Percentiles rank a stretch among this genome's conserved stretches.
Conservation (phyloP, 1,139 yeast genomes). For the Ashbya aceris region DNA sequence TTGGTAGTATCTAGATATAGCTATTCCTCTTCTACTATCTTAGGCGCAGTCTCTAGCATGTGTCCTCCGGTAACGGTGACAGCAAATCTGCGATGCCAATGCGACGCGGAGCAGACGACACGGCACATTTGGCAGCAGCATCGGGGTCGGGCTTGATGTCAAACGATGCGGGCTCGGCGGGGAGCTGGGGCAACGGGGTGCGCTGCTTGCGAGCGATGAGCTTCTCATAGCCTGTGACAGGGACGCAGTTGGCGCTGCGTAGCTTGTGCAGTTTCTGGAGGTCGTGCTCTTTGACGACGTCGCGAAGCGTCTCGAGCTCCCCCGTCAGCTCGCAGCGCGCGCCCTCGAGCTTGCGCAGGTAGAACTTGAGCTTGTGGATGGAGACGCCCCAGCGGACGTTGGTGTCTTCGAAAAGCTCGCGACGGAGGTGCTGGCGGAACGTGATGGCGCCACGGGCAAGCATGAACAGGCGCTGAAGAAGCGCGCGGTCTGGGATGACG, state of each 20-base stretch:
- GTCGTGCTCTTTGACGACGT: constrained; percentile 11
- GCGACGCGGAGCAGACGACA: background rate
- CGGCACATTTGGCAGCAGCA: no score
- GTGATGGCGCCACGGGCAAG: constrained; percentile 20
- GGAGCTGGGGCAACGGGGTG: no score
- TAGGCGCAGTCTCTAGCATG: background rate
- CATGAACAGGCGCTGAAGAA: constrained; percentile 24
- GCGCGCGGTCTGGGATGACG: constrained; percentile 36
- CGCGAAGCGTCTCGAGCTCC: constrained; percentile 27
- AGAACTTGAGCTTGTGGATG: constrained; percentile 31
- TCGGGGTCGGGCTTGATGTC: no score
- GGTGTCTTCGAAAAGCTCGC: constrained; percentile 16
- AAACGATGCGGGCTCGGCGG: no score
- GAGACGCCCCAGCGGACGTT: constrained; percentile 11
- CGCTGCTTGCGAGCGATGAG: no score
- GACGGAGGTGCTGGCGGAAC: constrained; percentile 22
- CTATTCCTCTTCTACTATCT: no score
- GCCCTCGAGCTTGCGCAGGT: constrained; percentile 40
- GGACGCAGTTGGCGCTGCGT: background rate
- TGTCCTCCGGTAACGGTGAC: constrained; percentile 1
- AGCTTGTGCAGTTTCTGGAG: constrained; percentile 5
- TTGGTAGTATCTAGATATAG: background rate
- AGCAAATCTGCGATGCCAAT: constrained; percentile 2
- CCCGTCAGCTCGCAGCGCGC: constrained; percentile 27
- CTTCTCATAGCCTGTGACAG: constrained; percentile 12